Evolutionary conservation across 768 basidiomycete species (phyloP), one percentile per base, ranked within the genome.

Genomic region (Tricholoma saponaceum): DNA sequence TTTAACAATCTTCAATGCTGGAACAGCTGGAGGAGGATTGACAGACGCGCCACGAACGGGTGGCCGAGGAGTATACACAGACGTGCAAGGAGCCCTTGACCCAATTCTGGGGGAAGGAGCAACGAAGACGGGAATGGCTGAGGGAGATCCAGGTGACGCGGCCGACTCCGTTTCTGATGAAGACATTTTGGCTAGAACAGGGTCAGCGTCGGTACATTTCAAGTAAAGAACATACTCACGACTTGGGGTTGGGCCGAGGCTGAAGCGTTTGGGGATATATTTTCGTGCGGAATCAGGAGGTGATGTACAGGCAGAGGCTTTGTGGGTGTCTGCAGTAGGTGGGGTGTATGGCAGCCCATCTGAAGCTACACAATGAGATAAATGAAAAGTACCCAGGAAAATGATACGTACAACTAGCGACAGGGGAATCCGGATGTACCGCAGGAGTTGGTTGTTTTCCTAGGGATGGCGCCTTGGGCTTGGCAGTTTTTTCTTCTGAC

Each of bases 1-100:
- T 60, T 82, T 83, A 25, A 82, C 74, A n/a, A 82, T 79, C 30
- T 73, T 76, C 37, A 82, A 65, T 44, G 76, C 82, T 50, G 76
- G 75, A 22, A 80, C 68, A 1, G 74, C 71, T 39, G 69, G 70
- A 5, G 76, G 76, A 41, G 70, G 74, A 0, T 50, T 50, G 37
- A 61, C 58, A 30, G 63, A 53, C 25, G 58, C 52, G 53, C 55
- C 58, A 47, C 62, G 43, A 54, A 62, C 41, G 47, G 44, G 49
- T 46, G 62, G 47, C 52, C 52, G 52, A 44, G 58, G 58, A 26
- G 58, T 58, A 14, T 58, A 55, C 18, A 58, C 23, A 13, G 16
- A 32, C n/a, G 8, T 35, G 23, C 43, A 28, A n/a, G 22, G 44
- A 20, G 39, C 25, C 26, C 47, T 41, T 55, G 61, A 32, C 33